Evolutionary conservation across 441 rosid genomes (phyloP).

Genomic region (Pelargonium fulgidum): DNA sequence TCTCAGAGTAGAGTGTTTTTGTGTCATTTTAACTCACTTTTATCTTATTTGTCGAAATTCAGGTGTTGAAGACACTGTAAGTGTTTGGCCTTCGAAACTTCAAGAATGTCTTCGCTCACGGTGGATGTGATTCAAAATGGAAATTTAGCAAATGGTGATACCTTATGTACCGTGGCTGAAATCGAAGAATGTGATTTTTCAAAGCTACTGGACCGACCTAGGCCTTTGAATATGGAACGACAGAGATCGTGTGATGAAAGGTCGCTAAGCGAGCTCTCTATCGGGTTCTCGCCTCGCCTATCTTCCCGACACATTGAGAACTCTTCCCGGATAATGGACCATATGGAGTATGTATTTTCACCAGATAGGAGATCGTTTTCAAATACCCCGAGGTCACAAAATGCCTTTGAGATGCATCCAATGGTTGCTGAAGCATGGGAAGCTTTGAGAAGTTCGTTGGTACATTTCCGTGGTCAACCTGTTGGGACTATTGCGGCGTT

Average conservation of each 20-base stretch:
- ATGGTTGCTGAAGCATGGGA: constrained; percentile 80
- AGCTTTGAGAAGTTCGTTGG: constrained; percentile 56
- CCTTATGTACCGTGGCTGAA: constrained; percentile 26
- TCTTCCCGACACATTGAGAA: constrained; percentile 31
- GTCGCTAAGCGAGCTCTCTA: constrained; percentile 39
- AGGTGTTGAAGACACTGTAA: constrained; percentile 1
- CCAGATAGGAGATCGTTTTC: constrained; percentile 59
- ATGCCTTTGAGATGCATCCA: constrained; percentile 48
- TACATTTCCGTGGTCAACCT: constrained; percentile 67
- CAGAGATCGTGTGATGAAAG: constrained; percentile 66
- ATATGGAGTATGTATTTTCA: constrained; percentile 33
- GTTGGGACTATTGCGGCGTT: constrained; percentile 87
- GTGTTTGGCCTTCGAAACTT: not conserved
- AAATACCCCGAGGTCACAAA: constrained; percentile 48
- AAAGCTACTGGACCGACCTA: constrained; percentile 54
- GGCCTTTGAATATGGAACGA: constrained; percentile 55
- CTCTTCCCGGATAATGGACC: constrained; percentile 27
- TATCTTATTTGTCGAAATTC: not conserved
- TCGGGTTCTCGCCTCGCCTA: constrained; percentile 30
- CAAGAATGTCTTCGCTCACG: constrained; percentile 32
- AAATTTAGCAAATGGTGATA: constrained; percentile 24
- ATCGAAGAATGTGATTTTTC: constrained; percentile 54
- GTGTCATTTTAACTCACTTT: not conserved
- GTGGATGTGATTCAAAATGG: constrained; percentile 38
- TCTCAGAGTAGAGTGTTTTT: not conserved